Evolutionary conservation across 257 asterid species (phyloP), one percentile per base, ranked within the genome.

Genomic region (Gentiana macrophylla): DNA sequence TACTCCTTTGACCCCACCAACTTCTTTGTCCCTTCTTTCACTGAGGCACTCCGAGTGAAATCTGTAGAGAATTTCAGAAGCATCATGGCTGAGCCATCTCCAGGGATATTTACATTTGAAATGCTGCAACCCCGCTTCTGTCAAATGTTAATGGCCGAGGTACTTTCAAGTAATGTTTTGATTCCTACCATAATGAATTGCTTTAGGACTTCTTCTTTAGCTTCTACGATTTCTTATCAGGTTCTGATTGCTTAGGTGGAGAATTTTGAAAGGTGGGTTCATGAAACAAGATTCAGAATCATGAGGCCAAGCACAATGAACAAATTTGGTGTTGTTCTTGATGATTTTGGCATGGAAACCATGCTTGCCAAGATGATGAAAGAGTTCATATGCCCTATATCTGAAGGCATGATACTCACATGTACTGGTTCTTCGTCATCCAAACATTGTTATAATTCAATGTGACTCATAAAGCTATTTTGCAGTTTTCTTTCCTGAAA

Each of bases 241-340:
- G 59, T 73, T 79, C 60, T 74, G 64, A 60, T 72, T 76, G 69
- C 60, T 62, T 70, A 91, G 98, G 94, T 91, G 57, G 95, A 78
- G 71, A 85, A 91, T 76, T 91, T 91, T 71, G 98, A 87, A 52
- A 87, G 77, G 80, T 91, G 98, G 98, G 95, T 91, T 72, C 92
- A 84, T 32, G 98, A 91, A 80, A 83, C 98, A 1, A 91, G 81
- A 72, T 91, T 91, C 81, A 82, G 95, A 77, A 91, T 91, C 74
- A 87, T 91, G 98, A 74, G 96, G 57, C 98, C 98, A 37, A 91
- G 81, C 64, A 91, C 95, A 10, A 84, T 91, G 94, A 91, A 87
- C 68, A 87, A 80, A 64, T 87, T 72, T 68, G 98, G 98, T 64
- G 96, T 80, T 54, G 98, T 91, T 62, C 98, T 91, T 64, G 98